Evolutionary conservation across 768 basidiomycete species (phyloP).

Genomic region (Tricholoma sp.): DNA sequence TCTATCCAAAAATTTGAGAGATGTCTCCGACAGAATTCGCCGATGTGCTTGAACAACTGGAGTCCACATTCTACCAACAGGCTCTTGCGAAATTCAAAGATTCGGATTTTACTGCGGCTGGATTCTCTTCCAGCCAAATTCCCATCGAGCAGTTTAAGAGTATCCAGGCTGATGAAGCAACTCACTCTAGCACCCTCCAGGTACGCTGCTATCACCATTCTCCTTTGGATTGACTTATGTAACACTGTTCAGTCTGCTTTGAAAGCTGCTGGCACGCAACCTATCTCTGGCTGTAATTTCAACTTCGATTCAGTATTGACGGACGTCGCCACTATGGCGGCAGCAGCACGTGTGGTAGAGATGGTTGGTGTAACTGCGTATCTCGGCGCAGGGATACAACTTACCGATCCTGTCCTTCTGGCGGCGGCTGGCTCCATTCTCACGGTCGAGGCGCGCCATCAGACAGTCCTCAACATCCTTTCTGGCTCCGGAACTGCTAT

Average conservation of each 20-base stretch:
- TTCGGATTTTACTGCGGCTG: conserved; percentile 59
- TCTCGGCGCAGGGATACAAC: conserved; percentile 63
- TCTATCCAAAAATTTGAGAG: neutral
- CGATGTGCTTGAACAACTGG: conserved; percentile 68
- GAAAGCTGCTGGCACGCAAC: conserved; percentile 45
- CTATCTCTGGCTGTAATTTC: conserved; percentile 60
- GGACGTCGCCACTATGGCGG: conserved; percentile 65
- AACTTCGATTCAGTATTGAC: conserved; percentile 58
- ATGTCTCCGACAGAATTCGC: conserved; percentile 55
- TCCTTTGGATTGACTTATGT: neutral
- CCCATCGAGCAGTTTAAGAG: conserved; percentile 55
- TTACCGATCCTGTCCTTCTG: conserved; percentile 56
- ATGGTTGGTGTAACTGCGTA: conserved; percentile 73
- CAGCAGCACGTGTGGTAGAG: conserved; percentile 71
- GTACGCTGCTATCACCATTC: neutral
- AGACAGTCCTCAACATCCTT: conserved; percentile 70
- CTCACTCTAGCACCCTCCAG: conserved; percentile 52
- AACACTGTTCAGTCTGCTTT: conserved; percentile 31
- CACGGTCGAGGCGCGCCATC: conserved; percentile 81
- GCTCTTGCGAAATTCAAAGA: conserved; percentile 60
- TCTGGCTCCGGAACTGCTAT: conserved; percentile 51
- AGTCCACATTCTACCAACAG: conserved; percentile 62
- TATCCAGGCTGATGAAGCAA: conserved; percentile 59
- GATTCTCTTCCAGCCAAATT: conserved; percentile 50
- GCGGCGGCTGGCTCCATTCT: conserved; percentile 68